Evolutionary conservation across 352 stramenopile species (phyloP).

Genomic region (Aphanomyces euteiches): DNA sequence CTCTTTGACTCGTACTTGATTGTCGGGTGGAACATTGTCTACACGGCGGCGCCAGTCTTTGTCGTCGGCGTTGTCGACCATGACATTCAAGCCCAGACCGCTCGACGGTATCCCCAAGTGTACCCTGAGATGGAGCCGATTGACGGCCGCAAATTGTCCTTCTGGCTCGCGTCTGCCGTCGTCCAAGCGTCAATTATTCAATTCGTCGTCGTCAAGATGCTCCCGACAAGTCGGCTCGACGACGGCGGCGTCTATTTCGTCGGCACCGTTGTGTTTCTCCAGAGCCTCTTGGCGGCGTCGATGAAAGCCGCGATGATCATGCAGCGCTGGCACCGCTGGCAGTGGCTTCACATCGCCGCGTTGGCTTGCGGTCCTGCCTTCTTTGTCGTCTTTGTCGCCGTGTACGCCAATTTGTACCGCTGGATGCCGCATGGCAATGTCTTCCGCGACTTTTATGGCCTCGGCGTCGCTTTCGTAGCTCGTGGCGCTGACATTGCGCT

Average conservation of each 20-base stretch:
- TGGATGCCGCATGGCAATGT: constrained; percentile 64
- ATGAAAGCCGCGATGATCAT: constrained; percentile 69
- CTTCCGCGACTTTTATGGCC: constrained; percentile 68
- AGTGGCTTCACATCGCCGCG: constrained; percentile 54
- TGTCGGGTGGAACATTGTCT: constrained; percentile 94
- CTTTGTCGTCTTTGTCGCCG: constrained; percentile 61
- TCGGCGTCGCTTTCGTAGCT: constrained; percentile 50
- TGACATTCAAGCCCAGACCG: constrained; percentile 61
- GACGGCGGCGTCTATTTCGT: constrained; percentile 57
- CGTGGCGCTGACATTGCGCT: constrained; percentile 48
- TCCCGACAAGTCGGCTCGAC: constrained; percentile 37
- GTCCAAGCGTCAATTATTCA: constrained; percentile 15
- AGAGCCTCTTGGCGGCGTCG: constrained; percentile 60
- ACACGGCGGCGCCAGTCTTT: constrained; percentile 90
- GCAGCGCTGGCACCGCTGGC: constrained; percentile 75
- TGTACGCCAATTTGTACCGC: constrained; percentile 58
- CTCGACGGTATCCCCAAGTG: constrained; percentile 66
- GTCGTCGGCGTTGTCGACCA: constrained; percentile 79
- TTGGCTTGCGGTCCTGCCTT: constrained; percentile 51
- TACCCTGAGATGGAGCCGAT: constrained; percentile 43
- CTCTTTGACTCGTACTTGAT: constrained; percentile 84
- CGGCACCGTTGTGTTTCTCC: constrained; percentile 65
- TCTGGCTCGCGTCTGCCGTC: constrained; percentile 26
- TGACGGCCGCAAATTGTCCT: neutral
- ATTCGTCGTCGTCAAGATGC: neutral